Percentiles rank a stretch among this genome's conserved stretches.
These are phyloP conservation scores for Beauveria asiatica DNA, from an alignment of 2,329 filamentous ascomycete species.

Conservation along the genomic window DNA sequence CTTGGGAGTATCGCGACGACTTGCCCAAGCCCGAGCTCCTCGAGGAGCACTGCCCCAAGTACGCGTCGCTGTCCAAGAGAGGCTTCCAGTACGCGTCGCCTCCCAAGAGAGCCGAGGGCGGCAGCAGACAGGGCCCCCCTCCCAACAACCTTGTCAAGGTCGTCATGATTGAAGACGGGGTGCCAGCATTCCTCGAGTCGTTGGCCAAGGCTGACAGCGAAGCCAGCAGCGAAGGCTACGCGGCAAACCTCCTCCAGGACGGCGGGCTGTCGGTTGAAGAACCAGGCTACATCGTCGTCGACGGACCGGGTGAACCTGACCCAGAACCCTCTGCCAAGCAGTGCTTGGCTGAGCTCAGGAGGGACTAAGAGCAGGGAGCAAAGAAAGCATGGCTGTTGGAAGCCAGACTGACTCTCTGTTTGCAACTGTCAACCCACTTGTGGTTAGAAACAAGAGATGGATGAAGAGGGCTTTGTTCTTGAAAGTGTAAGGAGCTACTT, in stretches of 20 bases:
- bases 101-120: background rate
- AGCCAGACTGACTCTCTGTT: too few relatives aligned
- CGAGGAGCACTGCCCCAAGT: background rate
- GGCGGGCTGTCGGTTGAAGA: too few relatives aligned
- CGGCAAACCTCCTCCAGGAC: background rate
- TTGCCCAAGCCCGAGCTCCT: background rate
- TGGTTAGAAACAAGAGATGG: too few relatives aligned
- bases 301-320: too few relatives aligned
- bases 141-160: background rate
- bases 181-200: background rate
- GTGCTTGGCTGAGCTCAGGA: too few relatives aligned
- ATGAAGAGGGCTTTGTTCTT: too few relatives aligned
- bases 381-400: too few relatives aligned
- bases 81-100: background rate
- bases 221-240: background rate
- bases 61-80: background rate
- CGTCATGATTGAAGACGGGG: background rate
- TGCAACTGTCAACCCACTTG: too few relatives aligned
- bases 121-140: background rate
- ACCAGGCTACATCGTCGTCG: too few relatives aligned
- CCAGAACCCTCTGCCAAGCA: too few relatives aligned
- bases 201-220: background rate
- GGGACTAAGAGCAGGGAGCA: too few relatives aligned
- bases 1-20: background rate
- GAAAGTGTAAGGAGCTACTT: too few relatives aligned